phyloP scores from a whole-genome alignment of 257 asterid species.

The Solanum etuberosum region DNA sequence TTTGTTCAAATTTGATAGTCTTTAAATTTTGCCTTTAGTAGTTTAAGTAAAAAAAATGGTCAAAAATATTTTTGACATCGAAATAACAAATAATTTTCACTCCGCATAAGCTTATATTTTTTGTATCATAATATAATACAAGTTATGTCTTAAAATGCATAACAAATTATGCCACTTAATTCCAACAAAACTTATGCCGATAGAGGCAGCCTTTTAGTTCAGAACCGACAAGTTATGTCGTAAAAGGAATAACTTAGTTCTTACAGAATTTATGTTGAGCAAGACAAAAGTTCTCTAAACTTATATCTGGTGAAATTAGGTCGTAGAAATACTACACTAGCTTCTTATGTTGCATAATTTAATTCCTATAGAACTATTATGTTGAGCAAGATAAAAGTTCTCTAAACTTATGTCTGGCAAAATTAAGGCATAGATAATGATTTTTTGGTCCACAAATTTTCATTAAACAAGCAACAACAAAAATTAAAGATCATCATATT shows the following conservation, averaged over 20 bases:
- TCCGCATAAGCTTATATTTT: no score
- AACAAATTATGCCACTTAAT: neutral
- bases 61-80: no score
- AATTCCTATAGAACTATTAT: neutral
- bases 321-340: neutral
- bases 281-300: no score
- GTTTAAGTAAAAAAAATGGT: neutral
- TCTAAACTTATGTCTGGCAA: neutral
- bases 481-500: neutral
- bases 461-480: neutral
- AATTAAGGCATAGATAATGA: neutral
- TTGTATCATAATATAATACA: neutral
- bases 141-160: no score
- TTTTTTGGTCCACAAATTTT: neutral
- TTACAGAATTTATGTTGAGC: no score
- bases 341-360: neutral
- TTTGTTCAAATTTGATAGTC: neutral
- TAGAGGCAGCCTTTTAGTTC: neutral
- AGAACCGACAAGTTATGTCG: neutral
- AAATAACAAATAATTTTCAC: no score
- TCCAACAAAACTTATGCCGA: no score
- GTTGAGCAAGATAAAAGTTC: neutral
- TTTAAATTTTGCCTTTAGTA: neutral
- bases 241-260: neutral
- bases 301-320: neutral